A percentile compares a stretch with the other conserved stretches of the same genome.
phyloP scores from a whole-genome alignment of 2,329 filamentous ascomycete species.

The Fusarium pseudoanthophilum region DNA sequence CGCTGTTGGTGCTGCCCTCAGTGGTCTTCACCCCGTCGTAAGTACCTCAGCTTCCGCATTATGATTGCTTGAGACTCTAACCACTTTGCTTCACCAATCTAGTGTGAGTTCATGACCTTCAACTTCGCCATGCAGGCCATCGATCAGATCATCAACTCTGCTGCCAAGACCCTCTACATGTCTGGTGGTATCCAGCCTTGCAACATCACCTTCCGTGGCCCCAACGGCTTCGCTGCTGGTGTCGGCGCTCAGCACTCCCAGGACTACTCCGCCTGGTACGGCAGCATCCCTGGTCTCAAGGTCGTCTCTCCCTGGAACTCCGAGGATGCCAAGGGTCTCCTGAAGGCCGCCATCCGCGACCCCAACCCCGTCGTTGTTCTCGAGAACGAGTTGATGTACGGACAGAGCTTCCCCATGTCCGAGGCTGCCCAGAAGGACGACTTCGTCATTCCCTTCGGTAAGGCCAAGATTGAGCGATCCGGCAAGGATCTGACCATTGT shows the following conservation, averaged over 20 bases:
- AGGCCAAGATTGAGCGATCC: constrained; percentile 97
- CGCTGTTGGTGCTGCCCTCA: constrained; percentile 92
- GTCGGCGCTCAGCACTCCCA: constrained; percentile 98
- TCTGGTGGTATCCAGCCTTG: constrained; percentile 99
- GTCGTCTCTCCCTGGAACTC: constrained; percentile 96
- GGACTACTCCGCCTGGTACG: constrained; percentile 99
- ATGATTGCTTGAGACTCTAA: constrained; percentile 20
- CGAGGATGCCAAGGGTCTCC: constrained; percentile 96
- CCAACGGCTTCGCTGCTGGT: constrained; percentile 96
- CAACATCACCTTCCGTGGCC: constrained; percentile 99
- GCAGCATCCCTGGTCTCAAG: constrained; percentile 96
- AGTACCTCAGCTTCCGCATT: constrained; percentile 53
- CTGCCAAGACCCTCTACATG: constrained; percentile 99
- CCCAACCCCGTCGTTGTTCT: constrained; percentile 95
- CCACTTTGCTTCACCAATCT: constrained; percentile 1
- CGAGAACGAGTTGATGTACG: constrained; percentile 93
- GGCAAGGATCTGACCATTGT: constrained; percentile 98
- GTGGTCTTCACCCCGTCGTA: constrained; percentile 92
- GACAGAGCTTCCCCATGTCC: constrained; percentile 95
- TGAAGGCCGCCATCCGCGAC: constrained; percentile 98
- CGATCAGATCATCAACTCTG: constrained; percentile 99
- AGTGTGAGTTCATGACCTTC: constrained; percentile 99
- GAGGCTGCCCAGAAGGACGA: constrained; percentile 95
- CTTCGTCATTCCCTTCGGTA: constrained; percentile 97
- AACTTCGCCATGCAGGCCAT: constrained; percentile 99